phyloP scores from a whole-genome alignment of 2,329 filamentous ascomycete genomes.

The Nannizziopsis arthrosporioides region DNA sequence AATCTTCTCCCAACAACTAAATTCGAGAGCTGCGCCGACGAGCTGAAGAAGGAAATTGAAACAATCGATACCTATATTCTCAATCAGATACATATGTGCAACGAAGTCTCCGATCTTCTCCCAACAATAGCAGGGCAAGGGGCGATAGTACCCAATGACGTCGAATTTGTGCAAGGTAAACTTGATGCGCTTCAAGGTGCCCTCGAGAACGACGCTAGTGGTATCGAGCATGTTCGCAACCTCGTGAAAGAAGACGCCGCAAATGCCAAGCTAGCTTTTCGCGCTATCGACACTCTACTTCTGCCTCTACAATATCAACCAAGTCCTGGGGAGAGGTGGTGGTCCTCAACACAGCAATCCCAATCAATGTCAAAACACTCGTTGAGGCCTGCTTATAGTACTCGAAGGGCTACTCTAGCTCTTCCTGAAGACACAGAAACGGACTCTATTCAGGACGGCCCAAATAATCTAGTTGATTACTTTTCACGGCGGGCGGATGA shows the following conservation, averaged over 20 bases:
- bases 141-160: slow-evolving; percentile 52
- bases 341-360: slow-evolving; percentile 31
- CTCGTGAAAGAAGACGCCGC: slow-evolving; percentile 54
- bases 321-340: slow-evolving; percentile 29
- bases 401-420: slow-evolving; percentile 32
- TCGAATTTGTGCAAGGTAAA: slow-evolving; percentile 51
- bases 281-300: slow-evolving; percentile 62
- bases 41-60: slow-evolving; percentile 67
- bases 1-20: slow-evolving; percentile 78
- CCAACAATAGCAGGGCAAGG: slow-evolving; percentile 53
- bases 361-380: slow-evolving; percentile 28
- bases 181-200: slow-evolving; percentile 52
- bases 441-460: slow-evolving; percentile 39
- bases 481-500: slow-evolving; percentile 53
- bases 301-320: slow-evolving; percentile 55
- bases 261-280: slow-evolving; percentile 60
- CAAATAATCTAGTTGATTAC: slow-evolving; percentile 50
- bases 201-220: slow-evolving; percentile 50
- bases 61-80: slow-evolving; percentile 69
- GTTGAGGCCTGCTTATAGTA: slow-evolving; percentile 28
- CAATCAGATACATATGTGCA: slow-evolving; percentile 59
- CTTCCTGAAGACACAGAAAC: slow-evolving; percentile 37
- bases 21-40: slow-evolving; percentile 77
- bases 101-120: slow-evolving; percentile 62
- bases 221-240: slow-evolving; percentile 46